Percentiles rank a stretch among this genome's conserved stretches.
Conservation (phyloP, 192 early-diverging fungal species). For the Coemansia sp. region DNA sequence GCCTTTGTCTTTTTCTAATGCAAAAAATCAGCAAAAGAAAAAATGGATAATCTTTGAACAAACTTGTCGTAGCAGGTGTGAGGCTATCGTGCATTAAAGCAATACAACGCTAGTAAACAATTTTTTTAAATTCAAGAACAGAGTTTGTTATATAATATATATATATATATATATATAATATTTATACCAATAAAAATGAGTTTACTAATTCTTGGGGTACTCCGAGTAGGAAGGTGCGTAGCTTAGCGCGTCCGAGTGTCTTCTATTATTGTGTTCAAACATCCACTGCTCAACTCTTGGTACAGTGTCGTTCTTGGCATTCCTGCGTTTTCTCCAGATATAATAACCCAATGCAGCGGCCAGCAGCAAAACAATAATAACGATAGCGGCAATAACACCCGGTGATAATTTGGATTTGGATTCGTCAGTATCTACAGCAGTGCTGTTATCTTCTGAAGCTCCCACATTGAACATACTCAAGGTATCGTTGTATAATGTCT, state of each 20-base stretch:
- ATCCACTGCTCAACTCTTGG: conserved; percentile 2
- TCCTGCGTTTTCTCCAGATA: conserved; percentile 8
- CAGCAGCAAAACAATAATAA: background rate
- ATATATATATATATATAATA: no score
- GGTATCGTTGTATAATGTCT: background rate
- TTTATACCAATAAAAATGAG: background rate
- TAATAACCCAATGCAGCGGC: conserved; percentile 6
- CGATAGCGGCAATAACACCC: conserved; percentile 6
- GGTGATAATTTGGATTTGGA: background rate
- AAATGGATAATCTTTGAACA: no score
- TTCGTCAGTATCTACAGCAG: background rate
- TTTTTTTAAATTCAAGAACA: no score
- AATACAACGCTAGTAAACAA: background rate
- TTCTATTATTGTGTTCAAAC: background rate
- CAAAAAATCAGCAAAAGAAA: no score
- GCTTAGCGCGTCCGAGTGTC: background rate
- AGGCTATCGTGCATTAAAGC: no score
- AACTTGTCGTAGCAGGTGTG: no score
- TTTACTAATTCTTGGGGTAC: background rate
- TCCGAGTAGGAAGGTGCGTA: background rate
- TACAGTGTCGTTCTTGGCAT: background rate
- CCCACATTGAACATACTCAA: background rate
- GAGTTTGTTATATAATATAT: no score
- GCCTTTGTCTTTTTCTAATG: no score
- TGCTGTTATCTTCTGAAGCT: background rate